phyloP scores from a whole-genome alignment of 129 eudicot species.

The Deinandra increscens region DNA sequence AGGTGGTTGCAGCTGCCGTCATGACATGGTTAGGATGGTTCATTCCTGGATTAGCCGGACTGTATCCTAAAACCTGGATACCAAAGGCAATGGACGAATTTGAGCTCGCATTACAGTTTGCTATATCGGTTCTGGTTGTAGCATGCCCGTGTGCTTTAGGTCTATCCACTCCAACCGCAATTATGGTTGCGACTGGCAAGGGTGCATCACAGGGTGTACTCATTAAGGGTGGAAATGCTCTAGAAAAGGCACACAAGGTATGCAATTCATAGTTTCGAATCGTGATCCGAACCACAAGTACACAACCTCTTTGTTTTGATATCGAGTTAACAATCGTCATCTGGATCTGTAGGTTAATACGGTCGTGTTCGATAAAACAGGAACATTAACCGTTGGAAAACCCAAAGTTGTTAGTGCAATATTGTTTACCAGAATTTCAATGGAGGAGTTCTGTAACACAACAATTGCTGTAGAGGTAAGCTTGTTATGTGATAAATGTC shows the following conservation, averaged over 20 bases:
- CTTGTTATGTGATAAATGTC: constrained; percentile 11
- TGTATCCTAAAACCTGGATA: constrained; percentile 86
- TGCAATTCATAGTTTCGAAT: not conserved
- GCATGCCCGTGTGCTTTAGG: constrained; percentile 99
- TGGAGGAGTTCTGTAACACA: constrained; percentile 77
- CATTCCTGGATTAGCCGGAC: constrained; percentile 68
- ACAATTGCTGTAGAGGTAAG: constrained; percentile 83
- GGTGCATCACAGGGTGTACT: constrained; percentile 98
- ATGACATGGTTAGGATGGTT: constrained; percentile 91
- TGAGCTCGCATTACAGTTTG: constrained; percentile 92
- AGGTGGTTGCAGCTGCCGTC: constrained; percentile 79
- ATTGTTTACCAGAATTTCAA: constrained; percentile 65
- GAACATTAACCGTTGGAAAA: constrained; percentile 88
- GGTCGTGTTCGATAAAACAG: constrained; percentile 93
- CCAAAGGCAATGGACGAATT: constrained; percentile 91
- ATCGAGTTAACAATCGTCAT: constrained; percentile 13
- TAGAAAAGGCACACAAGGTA: constrained; percentile 94
- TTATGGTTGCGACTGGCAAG: constrained; percentile 98
- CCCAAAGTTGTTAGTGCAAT: constrained; percentile 80
- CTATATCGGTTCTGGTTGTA: constrained; percentile 91
- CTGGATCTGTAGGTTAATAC: constrained; percentile 64
- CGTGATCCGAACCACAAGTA: not conserved
- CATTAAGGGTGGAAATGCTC: constrained; percentile 92
- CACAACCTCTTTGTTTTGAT: not conserved
- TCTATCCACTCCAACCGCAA: constrained; percentile 96